Evolutionary conservation across 768 basidiomycete genomes (phyloP), one percentile per base, ranked within the genome.

Genomic region (Terana coerulea): DNA sequence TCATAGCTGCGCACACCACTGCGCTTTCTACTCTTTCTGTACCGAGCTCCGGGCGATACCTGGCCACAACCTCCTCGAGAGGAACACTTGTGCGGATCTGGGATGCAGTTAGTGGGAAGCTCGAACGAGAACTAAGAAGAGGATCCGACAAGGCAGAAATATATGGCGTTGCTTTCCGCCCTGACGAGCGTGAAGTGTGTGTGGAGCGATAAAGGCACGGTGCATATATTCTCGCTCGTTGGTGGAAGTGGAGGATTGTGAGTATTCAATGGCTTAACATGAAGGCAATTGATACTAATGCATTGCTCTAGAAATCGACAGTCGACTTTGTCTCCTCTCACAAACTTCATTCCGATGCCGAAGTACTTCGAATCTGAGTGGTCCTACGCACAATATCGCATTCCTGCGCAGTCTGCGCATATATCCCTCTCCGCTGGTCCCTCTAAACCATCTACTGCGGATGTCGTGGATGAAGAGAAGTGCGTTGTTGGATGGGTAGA

Each of bases 191-290:
- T 51, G 90, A 93, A 58, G 71, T 95, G 0, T 91, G 89, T 61
- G 92, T 92, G 91, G 87, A 94, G 91, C 63, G 93, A 97, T 67
- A 97, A 97, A 68, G 93, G 93, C 30, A 97, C 93, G 0, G 83
- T 97, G 6, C 93, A 97, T 64, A 75, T 94, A 36, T 95, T 95
- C 67, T 83, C 87, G 36, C 74, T 95, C 21, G 65, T 63, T 3
- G 74, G 77, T 41, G 75, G 76, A 34, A 79, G 85, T 17, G 83
- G 83, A 7, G 67, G 79, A 55, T 79, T 81, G 86, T 88, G 67
- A 75, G 86, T 79, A 29, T 39, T 46, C 25, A 12, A 31, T n/a
- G 5, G 43, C 48, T 35, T 47, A 1, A 9, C 34, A 25, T 30
- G 39, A 26, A 24, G 3, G 9, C 22, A 6, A 15, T 9, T 19